These are phyloP conservation scores for Leishmania braziliensis DNA, from an alignment of 208 protist genomes.

Conservation along the genomic window DNA sequence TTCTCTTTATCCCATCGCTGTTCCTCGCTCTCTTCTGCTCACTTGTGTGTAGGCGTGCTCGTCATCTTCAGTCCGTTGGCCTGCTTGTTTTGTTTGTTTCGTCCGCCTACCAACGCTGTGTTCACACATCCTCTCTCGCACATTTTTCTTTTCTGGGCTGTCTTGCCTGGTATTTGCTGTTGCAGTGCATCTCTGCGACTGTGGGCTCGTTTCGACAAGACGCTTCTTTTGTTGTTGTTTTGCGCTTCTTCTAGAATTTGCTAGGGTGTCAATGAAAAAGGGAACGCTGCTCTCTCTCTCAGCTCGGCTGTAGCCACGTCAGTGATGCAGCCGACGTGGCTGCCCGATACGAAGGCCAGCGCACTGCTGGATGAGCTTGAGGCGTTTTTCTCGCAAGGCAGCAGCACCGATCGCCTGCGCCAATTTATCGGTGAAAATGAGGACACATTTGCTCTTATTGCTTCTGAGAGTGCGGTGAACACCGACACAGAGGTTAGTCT, in stretches of 20 bases:
- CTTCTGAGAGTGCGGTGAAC: conserved; percentile 9
- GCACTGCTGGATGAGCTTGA: conserved; percentile 57
- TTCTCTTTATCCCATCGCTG: neutral
- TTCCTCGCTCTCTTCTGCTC: neutral
- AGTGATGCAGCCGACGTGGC: neutral
- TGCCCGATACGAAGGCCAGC: neutral
- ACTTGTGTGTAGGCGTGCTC: neutral
- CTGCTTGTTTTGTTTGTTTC: neutral
- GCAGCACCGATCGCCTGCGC: conserved; percentile 64
- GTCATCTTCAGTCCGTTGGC: neutral
- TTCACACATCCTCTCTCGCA: neutral
- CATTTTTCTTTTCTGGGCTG: neutral
- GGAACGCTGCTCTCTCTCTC: neutral
- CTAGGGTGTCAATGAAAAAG: neutral
- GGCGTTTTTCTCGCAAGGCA: conserved; percentile 63
- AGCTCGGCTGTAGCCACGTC: neutral
- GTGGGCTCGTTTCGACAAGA: neutral
- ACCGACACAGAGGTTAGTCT: conserved; percentile 54
- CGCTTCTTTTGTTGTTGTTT: neutral
- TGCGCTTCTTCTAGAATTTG: neutral
- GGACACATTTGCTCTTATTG: conserved; percentile 31
- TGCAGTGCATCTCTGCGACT: neutral
- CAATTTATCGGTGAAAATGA: conserved; percentile 63
- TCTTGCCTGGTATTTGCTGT: neutral
- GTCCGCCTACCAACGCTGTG: neutral